Percentiles rank a stretch among this genome's conserved stretches.
phyloP scores from a whole-genome alignment of 495 filamentous ascomycete genomes.

The Hamigera avellanea region DNA sequence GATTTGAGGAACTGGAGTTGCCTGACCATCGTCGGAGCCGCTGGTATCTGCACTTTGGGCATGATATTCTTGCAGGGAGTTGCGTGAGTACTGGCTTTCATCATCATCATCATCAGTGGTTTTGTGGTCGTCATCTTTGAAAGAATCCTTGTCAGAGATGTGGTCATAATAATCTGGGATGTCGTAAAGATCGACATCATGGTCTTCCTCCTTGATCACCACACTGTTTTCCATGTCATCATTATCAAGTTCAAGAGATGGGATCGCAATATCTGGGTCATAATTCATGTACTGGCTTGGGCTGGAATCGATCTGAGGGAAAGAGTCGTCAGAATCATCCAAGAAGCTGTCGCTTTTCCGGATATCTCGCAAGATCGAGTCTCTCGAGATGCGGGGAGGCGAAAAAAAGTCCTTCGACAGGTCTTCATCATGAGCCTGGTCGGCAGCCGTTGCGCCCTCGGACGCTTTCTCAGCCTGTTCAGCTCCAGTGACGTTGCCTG shows the following conservation, averaged over 20 bases:
- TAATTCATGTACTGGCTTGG: conserved; percentile 42
- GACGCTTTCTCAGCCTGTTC: conserved; percentile 9
- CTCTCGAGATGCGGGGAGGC: conserved; percentile 75
- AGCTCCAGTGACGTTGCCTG: no score
- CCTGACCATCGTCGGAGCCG: conserved; percentile 15
- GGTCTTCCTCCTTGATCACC: conserved; percentile 54
- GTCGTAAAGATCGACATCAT: conserved; percentile 55
- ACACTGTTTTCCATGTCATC: conserved; percentile 50
- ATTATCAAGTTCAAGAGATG: conserved; percentile 51
- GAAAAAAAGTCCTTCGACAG: conserved; percentile 14
- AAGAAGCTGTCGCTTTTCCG: conserved; percentile 51
- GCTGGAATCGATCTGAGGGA: conserved; percentile 44
- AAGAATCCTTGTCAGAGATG: conserved; percentile 35
- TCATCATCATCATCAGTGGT: conserved; percentile 29
- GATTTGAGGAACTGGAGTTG: conserved; percentile 19
- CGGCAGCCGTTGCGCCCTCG: conserved; percentile 13
- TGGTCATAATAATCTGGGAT: conserved; percentile 47
- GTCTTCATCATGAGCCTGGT: conserved; percentile 19
- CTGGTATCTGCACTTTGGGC: conserved; percentile 2
- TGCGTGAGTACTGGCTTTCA: conserved; percentile 40
- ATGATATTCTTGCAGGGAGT: conserved; percentile 20
- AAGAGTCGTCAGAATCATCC: conserved; percentile 51
- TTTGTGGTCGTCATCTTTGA: conserved; percentile 28
- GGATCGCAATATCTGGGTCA: conserved; percentile 80
- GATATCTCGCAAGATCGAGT: conserved; percentile 83